These are phyloP conservation scores for Epichloe typhina DNA, from an alignment of 2,329 filamentous ascomycete species.

Conservation along the genomic window DNA sequence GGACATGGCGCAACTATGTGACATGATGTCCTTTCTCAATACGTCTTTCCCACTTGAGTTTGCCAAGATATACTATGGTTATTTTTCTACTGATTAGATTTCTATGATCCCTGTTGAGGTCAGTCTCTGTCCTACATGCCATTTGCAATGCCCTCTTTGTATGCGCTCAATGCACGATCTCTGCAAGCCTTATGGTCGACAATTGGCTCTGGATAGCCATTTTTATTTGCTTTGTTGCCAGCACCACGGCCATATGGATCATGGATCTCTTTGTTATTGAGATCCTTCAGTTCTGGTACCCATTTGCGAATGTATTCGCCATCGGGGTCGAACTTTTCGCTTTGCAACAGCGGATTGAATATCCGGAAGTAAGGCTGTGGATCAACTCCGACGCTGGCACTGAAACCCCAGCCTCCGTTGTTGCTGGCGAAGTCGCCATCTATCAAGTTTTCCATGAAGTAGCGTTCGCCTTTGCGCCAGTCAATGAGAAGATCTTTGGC, in stretches of 20 bases:
- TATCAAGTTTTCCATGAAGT: slow-evolving; percentile 70
- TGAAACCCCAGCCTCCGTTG: slow-evolving; percentile 47
- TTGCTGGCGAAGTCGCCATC: slow-evolving; percentile 74
- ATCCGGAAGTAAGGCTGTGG: slow-evolving; percentile 85
- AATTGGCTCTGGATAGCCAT: slow-evolving; percentile 61
- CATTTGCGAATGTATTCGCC: slow-evolving; percentile 74
- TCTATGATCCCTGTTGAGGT: neutral
- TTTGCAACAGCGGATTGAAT: slow-evolving; percentile 76
- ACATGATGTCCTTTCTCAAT: neutral
- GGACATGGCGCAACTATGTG: slow-evolving; percentile 26
- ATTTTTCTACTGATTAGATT: too few species aligned
- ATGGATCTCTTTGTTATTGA: slow-evolving; percentile 60
- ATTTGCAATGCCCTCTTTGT: slow-evolving; percentile 40
- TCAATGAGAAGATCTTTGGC: slow-evolving; percentile 70
- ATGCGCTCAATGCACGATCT: slow-evolving; percentile 53
- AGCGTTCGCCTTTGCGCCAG: slow-evolving; percentile 70
- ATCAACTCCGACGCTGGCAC: slow-evolving; percentile 60
- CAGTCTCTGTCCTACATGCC: slow-evolving; percentile 11
- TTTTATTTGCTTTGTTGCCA: slow-evolving; percentile 43
- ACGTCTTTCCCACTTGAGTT: neutral
- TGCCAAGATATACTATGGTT: neutral
- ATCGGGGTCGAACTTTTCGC: slow-evolving; percentile 69
- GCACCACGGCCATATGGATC: slow-evolving; percentile 63
- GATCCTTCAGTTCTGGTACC: slow-evolving; percentile 57
- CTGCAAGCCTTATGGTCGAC: slow-evolving; percentile 61